Percentiles rank a stretch among this genome's conserved stretches.
These are phyloP conservation scores for Xylaria acuta DNA, from an alignment of 495 filamentous ascomycete genomes.

Conservation along the genomic window DNA sequence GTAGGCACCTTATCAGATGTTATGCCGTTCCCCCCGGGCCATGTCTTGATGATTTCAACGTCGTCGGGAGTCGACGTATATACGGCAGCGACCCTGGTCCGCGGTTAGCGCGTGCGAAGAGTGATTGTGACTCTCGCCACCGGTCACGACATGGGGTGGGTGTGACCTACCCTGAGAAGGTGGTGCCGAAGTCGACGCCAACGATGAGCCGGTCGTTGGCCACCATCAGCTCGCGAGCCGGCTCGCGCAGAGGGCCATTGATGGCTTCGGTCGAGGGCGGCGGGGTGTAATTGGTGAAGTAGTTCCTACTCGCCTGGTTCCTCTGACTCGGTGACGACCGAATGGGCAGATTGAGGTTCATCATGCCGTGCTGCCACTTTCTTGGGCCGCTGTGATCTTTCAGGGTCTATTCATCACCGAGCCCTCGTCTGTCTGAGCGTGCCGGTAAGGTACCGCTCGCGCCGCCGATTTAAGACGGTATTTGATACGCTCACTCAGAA, in stretches of 20 bases:
- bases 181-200: slow-evolving; percentile 74
- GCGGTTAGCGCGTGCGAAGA: slow-evolving; percentile 20
- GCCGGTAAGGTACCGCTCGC: neutral
- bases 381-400: neutral
- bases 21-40: slow-evolving; percentile 77
- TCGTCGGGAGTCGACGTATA: slow-evolving; percentile 79
- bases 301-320: slow-evolving; percentile 62
- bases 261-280: slow-evolving; percentile 60
- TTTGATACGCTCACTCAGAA: neutral
- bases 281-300: slow-evolving; percentile 58
- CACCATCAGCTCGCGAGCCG: slow-evolving; percentile 51
- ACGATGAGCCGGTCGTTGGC: slow-evolving; percentile 65
- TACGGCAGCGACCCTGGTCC: slow-evolving; percentile 69
- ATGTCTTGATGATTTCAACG: slow-evolving; percentile 80
- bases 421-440: neutral
- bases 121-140: neutral
- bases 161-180: slow-evolving; percentile 66
- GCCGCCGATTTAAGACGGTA: neutral
- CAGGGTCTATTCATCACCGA: slow-evolving; percentile 19
- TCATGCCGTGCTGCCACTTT: slow-evolving; percentile 30
- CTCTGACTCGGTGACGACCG: slow-evolving; percentile 52
- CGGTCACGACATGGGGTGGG: neutral
- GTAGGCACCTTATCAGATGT: slow-evolving; percentile 73
- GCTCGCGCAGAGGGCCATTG: slow-evolving; percentile 60
- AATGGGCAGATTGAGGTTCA: slow-evolving; percentile 59